Percentiles rank a stretch among this genome's conserved stretches.
These are phyloP conservation scores for Septoria petroselini DNA, from an alignment of 2,329 filamentous ascomycete species.

Conservation along the genomic window DNA sequence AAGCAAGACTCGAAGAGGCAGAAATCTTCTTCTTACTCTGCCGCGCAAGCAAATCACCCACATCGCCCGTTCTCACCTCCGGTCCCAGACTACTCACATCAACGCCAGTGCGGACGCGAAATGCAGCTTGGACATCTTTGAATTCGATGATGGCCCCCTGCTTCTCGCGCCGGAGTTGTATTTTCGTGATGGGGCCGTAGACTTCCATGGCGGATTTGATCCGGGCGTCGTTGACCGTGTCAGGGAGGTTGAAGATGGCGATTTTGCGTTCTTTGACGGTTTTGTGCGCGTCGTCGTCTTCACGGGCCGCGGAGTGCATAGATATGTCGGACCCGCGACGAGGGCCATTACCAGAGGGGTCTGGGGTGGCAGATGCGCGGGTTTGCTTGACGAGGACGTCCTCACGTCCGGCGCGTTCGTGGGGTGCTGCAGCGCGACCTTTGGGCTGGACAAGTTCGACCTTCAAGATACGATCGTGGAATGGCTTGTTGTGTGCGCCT, in stretches of 20 bases:
- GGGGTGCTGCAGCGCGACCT: slow-evolving; percentile 30
- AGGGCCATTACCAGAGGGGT: slow-evolving; percentile 25
- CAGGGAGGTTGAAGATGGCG: slow-evolving; percentile 79
- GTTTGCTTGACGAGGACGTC: slow-evolving; percentile 34
- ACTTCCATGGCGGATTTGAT: slow-evolving; percentile 70
- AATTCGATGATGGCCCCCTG: slow-evolving; percentile 86
- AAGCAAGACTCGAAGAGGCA: slow-evolving; percentile 33
- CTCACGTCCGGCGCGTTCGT: slow-evolving; percentile 33
- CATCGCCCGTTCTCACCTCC: slow-evolving; percentile 48
- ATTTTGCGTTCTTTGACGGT: slow-evolving; percentile 62
- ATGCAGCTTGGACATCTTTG: slow-evolving; percentile 64
- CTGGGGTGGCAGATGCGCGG: slow-evolving; percentile 26
- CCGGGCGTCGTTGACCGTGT: slow-evolving; percentile 86
- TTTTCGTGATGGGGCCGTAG: slow-evolving; percentile 68
- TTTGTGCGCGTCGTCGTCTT: slow-evolving; percentile 26
- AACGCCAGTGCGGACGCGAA: slow-evolving; percentile 60
- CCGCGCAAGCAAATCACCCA: slow-evolving; percentile 50
- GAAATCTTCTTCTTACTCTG: slow-evolving; percentile 39
- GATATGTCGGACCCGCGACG: slow-evolving; percentile 34
- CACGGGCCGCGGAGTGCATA: slow-evolving; percentile 25
- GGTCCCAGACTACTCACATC: slow-evolving; percentile 42
- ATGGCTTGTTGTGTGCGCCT: slow-evolving; percentile 37
- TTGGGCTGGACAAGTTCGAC: slow-evolving; percentile 35
- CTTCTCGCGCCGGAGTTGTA: slow-evolving; percentile 76
- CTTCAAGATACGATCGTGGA: slow-evolving; percentile 37